phyloP scores from a whole-genome alignment of 257 asterid species.

The Coffea canephora region DNA sequence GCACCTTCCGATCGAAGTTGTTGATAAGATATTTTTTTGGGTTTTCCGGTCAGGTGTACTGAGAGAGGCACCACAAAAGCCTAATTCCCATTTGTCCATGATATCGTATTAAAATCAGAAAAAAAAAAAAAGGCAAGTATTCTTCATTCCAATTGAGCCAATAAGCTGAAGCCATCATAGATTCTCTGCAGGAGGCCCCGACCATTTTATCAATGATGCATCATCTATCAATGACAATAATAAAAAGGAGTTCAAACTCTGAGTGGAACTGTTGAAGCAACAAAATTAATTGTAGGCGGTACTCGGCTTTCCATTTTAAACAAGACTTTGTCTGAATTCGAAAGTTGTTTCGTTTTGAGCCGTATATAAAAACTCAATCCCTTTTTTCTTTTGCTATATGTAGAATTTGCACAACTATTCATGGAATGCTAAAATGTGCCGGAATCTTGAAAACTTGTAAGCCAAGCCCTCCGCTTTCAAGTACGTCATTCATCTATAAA shows the following conservation, averaged over 20 bases:
- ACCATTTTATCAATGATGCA: background rate
- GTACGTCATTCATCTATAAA: constrained; percentile 34
- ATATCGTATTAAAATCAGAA: constrained; percentile 39
- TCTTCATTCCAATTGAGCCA: constrained; percentile 58
- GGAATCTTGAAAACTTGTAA: constrained; percentile 38
- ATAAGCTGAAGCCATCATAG: constrained; percentile 33
- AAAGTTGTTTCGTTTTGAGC: constrained; percentile 24
- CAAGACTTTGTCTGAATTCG: constrained; percentile 24
- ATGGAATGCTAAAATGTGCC: constrained; percentile 35
- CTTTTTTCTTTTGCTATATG: constrained; percentile 1
- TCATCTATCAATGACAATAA: background rate
- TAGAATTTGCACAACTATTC: constrained; percentile 21
- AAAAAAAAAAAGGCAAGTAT: constrained; percentile 31
- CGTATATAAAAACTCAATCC: too few species aligned
- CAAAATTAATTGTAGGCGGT: background rate
- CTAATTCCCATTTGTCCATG: constrained; percentile 66
- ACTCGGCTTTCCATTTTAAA: constrained; percentile 13
- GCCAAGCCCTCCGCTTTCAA: constrained; percentile 27
- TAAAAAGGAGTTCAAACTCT: background rate
- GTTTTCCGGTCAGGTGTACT: constrained; percentile 26
- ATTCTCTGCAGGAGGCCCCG: constrained; percentile 3
- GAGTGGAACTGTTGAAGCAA: background rate
- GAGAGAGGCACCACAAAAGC: constrained; percentile 62
- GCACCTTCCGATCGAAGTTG: constrained; percentile 32
- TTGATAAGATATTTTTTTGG: constrained; percentile 29